Evolutionary conservation across 108 stramenopile species (phyloP).

Genomic region (Pinguiococcus pyrenoidosus): DNA sequence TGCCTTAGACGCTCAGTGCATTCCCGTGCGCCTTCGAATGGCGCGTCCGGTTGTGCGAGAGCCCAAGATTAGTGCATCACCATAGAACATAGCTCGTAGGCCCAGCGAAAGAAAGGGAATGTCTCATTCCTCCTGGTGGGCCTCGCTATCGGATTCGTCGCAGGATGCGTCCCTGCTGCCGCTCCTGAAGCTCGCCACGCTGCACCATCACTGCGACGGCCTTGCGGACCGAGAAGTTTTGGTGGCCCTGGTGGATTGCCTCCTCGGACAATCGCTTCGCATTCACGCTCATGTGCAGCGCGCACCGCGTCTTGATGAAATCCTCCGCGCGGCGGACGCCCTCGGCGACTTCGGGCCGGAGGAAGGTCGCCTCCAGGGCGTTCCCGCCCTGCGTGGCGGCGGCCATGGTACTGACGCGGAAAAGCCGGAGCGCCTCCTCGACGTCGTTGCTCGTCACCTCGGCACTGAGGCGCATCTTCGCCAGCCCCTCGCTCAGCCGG

Average conservation of each 20-base stretch:
- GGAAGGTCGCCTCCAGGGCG: slow-evolving; percentile 12
- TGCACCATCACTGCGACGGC: slow-evolving; percentile 11
- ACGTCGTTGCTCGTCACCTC: slow-evolving; percentile 84
- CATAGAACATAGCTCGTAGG: too few species aligned
- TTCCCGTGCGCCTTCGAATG: too few species aligned
- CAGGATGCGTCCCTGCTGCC: slow-evolving; percentile 8
- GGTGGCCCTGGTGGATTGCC: slow-evolving; percentile 7
- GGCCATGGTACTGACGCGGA: slow-evolving; percentile 92
- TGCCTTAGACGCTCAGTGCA: background rate
- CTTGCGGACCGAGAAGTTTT: slow-evolving; percentile 6
- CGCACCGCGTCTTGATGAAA: slow-evolving; percentile 3
- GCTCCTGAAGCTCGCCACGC: slow-evolving; percentile 17
- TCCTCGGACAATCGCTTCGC: slow-evolving; percentile 7
- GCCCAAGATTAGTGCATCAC: too few species aligned
- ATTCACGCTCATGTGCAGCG: slow-evolving; percentile 4
- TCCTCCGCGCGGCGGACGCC: slow-evolving; percentile 14
- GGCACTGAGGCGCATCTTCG: slow-evolving; percentile 85
- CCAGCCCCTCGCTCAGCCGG: slow-evolving; percentile 82
- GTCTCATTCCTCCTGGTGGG: too few species aligned
- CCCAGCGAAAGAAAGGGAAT: too few species aligned
- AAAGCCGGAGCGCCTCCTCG: slow-evolving; percentile 91
- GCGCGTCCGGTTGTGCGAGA: too few species aligned
- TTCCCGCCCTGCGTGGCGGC: slow-evolving; percentile 61
- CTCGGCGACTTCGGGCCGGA: slow-evolving; percentile 13
- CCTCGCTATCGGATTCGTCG: slow-evolving; percentile 10